Base-by-base conservation (phyloP, 2,329 filamentous ascomycete species). In the Paecilomyces sp. region DNA sequence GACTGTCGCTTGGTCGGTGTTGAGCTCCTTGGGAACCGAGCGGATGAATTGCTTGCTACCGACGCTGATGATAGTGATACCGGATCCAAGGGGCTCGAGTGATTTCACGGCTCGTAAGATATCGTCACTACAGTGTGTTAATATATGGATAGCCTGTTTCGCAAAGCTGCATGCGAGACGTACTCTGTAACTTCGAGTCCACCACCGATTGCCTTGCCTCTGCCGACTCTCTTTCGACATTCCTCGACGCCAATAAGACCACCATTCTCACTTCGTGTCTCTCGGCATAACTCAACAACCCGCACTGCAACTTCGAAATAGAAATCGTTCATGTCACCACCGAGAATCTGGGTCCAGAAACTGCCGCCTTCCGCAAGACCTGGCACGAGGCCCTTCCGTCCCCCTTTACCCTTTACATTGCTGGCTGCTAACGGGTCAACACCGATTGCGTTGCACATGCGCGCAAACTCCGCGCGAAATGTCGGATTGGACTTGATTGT, bases 281-380 rank as follows among this genome's bases (percentile, higher is more conserved):
- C 86, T 5, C 91, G 83, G 72, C 94, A 99, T 7, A 97, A 86
- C 75, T 97, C 93, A 5, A 99, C 94, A 0, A 97, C 90, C 56
- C 91, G 84, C n/a, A 97, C 93, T 1, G 92, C 94, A 54, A 99
- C 85, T 79, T 96, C 93, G 75, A 97, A 97, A 78, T 97, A 99
- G 72, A 99, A 99, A 75, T 99, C 94, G 72, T 97, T 96, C 66
- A 99, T 92, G 68, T 88, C 92, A 61, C 89, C 86, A 31, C 94
- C 94, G 22, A 97, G 83, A 63, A 97, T 85, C 79, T 97, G 92
- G 8, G 91, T 89, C 93, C 94, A 97, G 61, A 97, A 87, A 60
- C 88, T 94, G 18, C 85, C 85, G 1, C 79, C 80, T 56, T 75
- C 74, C 25, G 71, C 70, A n/a, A 69, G 58, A 18, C 59, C 59